phyloP scores from a whole-genome alignment of 2,329 filamentous ascomycete genomes.

The Fonsecaea multimorphosa region DNA sequence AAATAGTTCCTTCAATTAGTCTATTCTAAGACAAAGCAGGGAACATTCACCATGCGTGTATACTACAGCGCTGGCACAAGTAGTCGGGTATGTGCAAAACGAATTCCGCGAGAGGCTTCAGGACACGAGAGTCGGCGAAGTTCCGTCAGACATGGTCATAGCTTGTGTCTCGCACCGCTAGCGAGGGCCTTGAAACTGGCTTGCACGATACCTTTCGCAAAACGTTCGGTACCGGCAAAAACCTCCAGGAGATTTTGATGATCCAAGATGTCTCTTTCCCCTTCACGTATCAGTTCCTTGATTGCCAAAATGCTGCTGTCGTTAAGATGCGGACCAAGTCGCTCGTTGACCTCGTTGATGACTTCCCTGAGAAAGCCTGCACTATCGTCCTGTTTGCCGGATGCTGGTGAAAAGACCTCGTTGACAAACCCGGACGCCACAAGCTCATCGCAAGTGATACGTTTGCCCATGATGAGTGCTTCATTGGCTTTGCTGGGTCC shows the following conservation, averaged over 20 bases:
- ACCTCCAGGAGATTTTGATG: conserved; percentile 80
- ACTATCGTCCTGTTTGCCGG: conserved; percentile 64
- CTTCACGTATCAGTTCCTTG: conserved; percentile 78
- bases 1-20: neutral
- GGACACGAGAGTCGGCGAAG: neutral
- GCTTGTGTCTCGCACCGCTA: neutral
- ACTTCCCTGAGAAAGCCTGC: conserved; percentile 70
- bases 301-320: conserved; percentile 79
- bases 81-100: too few relatives aligned
- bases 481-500: conserved; percentile 85
- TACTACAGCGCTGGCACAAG: too few relatives aligned
- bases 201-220: neutral
- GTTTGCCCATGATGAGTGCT: conserved; percentile 86
- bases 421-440: conserved; percentile 82
- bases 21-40: neutral
- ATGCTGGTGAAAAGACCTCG: conserved; percentile 69
- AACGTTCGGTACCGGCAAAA: conserved; percentile 66
- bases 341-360: conserved; percentile 77
- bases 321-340: conserved; percentile 78
- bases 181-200: conserved; percentile 1
- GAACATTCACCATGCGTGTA: too few relatives aligned
- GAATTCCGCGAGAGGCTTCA: neutral
- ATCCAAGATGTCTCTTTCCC: conserved; percentile 75
- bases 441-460: conserved; percentile 74
- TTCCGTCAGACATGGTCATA: neutral